phyloP scores from a whole-genome alignment of 2,329 filamentous ascomycete species.

The Bipolaris bicolor region DNA sequence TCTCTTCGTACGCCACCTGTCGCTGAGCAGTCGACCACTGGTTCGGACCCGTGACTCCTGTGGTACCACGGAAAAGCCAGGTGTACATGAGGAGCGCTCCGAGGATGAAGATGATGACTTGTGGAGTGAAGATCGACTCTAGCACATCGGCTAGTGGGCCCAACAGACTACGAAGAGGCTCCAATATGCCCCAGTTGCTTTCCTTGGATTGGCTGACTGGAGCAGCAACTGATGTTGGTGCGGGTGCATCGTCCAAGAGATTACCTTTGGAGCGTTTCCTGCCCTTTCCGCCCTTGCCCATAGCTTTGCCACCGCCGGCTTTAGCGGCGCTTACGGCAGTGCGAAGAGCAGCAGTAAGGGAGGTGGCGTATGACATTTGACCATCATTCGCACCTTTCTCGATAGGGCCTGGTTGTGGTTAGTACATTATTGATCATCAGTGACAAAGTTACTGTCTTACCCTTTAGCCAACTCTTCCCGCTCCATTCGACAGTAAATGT shows the following conservation, averaged over 20 bases:
- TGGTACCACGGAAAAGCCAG: slow-evolving; percentile 46
- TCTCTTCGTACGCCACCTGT: slow-evolving; percentile 85
- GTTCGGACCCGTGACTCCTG: slow-evolving; percentile 36
- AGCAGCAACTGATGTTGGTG: slow-evolving; percentile 42
- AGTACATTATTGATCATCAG: slow-evolving; percentile 5
- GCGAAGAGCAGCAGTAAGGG: slow-evolving; percentile 76
- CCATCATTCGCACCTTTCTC: slow-evolving; percentile 95
- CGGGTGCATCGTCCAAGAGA: slow-evolving; percentile 53
- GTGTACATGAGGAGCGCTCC: slow-evolving; percentile 59
- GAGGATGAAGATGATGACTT: slow-evolving; percentile 77
- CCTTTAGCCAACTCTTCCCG: slow-evolving; percentile 97
- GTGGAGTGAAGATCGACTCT: slow-evolving; percentile 73
- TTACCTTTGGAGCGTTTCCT: slow-evolving; percentile 66
- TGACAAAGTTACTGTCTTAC: slow-evolving; percentile 59
- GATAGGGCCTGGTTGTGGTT: slow-evolving; percentile 72
- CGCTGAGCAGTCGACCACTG: slow-evolving; percentile 64
- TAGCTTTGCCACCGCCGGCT: slow-evolving; percentile 52
- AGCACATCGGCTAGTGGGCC: slow-evolving; percentile 74
- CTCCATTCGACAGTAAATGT: slow-evolving; percentile 95
- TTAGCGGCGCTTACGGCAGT: slow-evolving; percentile 73
- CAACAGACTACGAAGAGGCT: slow-evolving; percentile 73
- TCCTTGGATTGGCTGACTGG: slow-evolving; percentile 36
- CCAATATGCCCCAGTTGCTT: slow-evolving; percentile 75
- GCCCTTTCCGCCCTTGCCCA: slow-evolving; percentile 54
- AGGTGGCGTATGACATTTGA: slow-evolving; percentile 80